Conservation (phyloP, 495 filamentous ascomycete species). For the Echria macrotheca region DNA sequence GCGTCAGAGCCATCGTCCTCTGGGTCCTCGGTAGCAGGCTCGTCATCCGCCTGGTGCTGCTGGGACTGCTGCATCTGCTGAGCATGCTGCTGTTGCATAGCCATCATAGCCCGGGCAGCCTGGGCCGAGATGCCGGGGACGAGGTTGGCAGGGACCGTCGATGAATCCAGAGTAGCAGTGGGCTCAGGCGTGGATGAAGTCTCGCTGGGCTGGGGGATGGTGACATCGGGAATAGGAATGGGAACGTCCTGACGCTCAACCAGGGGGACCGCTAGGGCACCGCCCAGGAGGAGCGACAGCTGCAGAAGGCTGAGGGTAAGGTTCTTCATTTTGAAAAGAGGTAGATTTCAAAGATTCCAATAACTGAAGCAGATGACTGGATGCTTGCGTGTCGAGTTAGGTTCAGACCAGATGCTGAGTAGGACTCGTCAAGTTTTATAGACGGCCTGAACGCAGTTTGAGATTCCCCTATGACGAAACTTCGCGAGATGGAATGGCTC, state of each 20-base stretch:
- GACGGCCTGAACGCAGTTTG: too few relatives aligned
- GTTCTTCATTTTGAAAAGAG: slow-evolving; percentile 11
- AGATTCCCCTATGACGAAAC: too few relatives aligned
- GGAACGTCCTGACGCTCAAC: neutral
- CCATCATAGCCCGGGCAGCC: too few relatives aligned
- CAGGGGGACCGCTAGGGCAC: slow-evolving; percentile 5
- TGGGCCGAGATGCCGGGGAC: neutral
- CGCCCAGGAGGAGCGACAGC: slow-evolving; percentile 4
- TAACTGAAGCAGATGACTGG: neutral
- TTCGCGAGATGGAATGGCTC: too few relatives aligned
- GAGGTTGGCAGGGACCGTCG: neutral
- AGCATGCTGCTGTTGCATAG: too few relatives aligned
- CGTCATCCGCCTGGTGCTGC: neutral
- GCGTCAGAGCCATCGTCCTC: neutral
- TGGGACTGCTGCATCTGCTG: neutral
- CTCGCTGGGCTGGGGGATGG: neutral
- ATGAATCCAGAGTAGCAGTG: neutral
- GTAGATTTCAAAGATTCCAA: too few relatives aligned
- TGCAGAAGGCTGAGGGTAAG: slow-evolving; percentile 8
- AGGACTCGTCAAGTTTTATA: too few relatives aligned
- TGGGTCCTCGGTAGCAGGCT: neutral
- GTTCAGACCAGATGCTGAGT: too few relatives aligned
- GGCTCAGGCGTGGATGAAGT: neutral
- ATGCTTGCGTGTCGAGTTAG: too few relatives aligned
- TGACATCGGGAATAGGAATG: neutral